Percentiles rank a stretch among this genome's conserved stretches.
Evolutionary conservation across 805 yeast species (phyloP).

Genomic region (Teunomyces aglyptinius): DNA sequence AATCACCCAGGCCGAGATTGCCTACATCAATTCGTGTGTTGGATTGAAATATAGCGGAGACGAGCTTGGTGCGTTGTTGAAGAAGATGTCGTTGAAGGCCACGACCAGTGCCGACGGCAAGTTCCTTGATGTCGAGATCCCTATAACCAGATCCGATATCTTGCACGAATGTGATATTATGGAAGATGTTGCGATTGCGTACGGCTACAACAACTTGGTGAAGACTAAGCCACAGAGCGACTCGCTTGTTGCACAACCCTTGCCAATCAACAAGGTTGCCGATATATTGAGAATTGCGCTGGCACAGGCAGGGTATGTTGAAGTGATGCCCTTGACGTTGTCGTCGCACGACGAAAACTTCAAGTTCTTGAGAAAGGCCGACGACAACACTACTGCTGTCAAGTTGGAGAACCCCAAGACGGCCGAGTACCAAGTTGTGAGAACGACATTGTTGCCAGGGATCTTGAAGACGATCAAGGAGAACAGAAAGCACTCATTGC

Average conservation of each 20-base stretch:
- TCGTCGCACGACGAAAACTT: conserved; percentile 98
- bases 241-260: conserved; percentile 79
- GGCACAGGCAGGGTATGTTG: conserved; percentile 94
- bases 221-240: conserved; percentile 77
- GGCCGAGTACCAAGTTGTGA: conserved; percentile 92
- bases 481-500: conserved; percentile 92
- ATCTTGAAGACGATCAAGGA: conserved; percentile 91
- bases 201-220: conserved; percentile 86
- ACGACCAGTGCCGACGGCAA: conserved; percentile 48
- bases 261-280: conserved; percentile 86
- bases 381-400: conserved; percentile 78
- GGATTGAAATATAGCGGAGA: conserved; percentile 74
- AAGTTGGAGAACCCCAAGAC: conserved; percentile 96
- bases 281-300: conserved; percentile 90
- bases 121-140: conserved; percentile 66
- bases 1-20: conserved; percentile 66
- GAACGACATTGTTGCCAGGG: conserved; percentile 94
- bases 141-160: conserved; percentile 93
- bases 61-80: conserved; percentile 65
- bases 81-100: conserved; percentile 80
- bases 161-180: conserved; percentile 96
- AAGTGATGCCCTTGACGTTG: conserved; percentile 91
- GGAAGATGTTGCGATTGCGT: conserved; percentile 98
- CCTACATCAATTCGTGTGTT: conserved; percentile 87
- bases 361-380: conserved; percentile 71